Evolutionary conservation across 2,329 filamentous ascomycete genomes (phyloP), one percentile per base, ranked within the genome.

Genomic region (Fusarium secorum): DNA sequence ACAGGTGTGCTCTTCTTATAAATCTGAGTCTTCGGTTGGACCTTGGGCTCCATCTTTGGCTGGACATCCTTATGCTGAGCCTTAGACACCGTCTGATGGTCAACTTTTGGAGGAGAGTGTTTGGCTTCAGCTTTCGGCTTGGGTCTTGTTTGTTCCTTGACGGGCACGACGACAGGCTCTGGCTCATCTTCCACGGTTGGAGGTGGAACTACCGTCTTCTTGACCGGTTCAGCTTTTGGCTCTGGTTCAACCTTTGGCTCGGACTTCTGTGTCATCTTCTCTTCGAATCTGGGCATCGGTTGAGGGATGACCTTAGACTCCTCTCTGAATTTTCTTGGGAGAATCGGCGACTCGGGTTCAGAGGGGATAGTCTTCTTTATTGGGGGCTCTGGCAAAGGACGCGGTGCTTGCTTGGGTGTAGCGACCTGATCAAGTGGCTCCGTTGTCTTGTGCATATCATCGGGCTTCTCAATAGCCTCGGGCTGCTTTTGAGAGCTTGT

Each of bases 131-230:
- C 35, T 24, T 36, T 42, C 3, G 7, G 11, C 10, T 44, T 33
- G 5, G 15, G 4, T 18, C 20, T 62, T 11, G 38, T 4, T 7
- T 44, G 44, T 10, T 44, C 54, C 22, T 58, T 24, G 8, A 22
- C 15, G n/a, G 32, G 20, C 20, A 53, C 32, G n/a, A 18, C 14
- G 9, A 11, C 17, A 30, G 36, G 5, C 22, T 51, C 28, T 18
- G 49, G 33, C 11, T 67, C 64, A 38, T 68, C 49, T 45, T 63
- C 56, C 11, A 68, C 64, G 2, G 64, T 57, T 3, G 49, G 42
- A n/a, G 32, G n/a, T 13, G 63, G 56, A 14, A 28, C 17, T 3
- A 11, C 11, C 9, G n/a, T 20, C 30, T 46, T 45, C n/a, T 24
- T 55, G 14, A 5, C 20, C 8, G 32, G 10, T 14, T 68, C 36